Evolutionary conservation across 345 rosid species (phyloP).

Genomic region (Hibiscus mutabilis): DNA sequence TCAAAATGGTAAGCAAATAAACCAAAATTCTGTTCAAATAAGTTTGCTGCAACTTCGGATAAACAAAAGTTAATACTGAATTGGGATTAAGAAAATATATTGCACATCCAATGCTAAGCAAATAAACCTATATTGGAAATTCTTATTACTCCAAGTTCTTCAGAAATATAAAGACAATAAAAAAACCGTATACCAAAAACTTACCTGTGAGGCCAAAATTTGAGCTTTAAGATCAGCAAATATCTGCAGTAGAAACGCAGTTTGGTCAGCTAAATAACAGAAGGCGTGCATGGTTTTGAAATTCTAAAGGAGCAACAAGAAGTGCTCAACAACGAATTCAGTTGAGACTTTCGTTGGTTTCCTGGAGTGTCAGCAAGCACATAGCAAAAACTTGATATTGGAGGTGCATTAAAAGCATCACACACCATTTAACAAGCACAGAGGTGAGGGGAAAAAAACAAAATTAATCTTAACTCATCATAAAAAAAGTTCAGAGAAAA

Average conservation of each 20-base stretch:
- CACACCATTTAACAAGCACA: neutral
- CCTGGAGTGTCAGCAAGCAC: neutral
- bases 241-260: conserved; percentile 44
- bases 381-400: neutral
- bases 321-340: neutral
- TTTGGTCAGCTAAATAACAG: conserved; percentile 3
- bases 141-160: neutral
- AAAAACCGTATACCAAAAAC: neutral
- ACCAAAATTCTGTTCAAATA: neutral
- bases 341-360: neutral
- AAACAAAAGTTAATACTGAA: neutral
- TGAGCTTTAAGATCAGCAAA: conserved; percentile 82
- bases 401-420: neutral
- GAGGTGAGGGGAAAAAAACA: neutral
- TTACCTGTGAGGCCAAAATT: conserved; percentile 89
- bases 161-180: neutral
- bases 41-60: neutral
- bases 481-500: neutral
- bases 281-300: neutral
- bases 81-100: neutral
- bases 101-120: neutral
- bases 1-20: neutral
- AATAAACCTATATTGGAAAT: neutral
- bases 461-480: neutral
- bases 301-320: conserved; percentile 1